phyloP scores from a whole-genome alignment of 306 rosid genomes.

The Dalbergia oliveri region DNA sequence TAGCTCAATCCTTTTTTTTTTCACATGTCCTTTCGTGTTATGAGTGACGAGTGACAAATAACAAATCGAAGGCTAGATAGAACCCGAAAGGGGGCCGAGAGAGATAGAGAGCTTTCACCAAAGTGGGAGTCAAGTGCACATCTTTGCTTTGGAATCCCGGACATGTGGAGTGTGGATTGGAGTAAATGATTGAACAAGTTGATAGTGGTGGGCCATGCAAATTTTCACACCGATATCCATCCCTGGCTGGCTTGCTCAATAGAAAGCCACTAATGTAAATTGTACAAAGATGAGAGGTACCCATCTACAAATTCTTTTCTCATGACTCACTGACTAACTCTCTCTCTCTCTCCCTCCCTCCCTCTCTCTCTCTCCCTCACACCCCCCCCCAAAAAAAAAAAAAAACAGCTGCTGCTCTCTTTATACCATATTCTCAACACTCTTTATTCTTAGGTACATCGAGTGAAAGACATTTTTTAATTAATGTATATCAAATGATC shows the following conservation, averaged over 20 bases:
- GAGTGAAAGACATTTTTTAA: neutral
- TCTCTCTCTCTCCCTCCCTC: too few relatives aligned
- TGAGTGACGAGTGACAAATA: conserved; percentile 40
- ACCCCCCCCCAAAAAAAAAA: too few relatives aligned
- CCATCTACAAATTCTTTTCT: conserved; percentile 58
- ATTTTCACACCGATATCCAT: neutral
- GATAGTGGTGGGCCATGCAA: conserved; percentile 70
- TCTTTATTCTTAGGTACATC: neutral
- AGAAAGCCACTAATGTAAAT: conserved; percentile 19
- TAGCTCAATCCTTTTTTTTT: neutral
- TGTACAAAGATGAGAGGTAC: conserved; percentile 53
- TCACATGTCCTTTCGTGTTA: conserved; percentile 2
- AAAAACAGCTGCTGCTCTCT: neutral
- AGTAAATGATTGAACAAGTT: conserved; percentile 65
- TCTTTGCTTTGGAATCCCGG: conserved; percentile 56
- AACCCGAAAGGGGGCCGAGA: conserved; percentile 6
- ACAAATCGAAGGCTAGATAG: conserved; percentile 3
- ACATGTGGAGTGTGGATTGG: conserved; percentile 60
- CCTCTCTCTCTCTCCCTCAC: neutral
- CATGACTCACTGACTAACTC: neutral
- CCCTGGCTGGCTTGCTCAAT: neutral
- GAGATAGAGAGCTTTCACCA: conserved; percentile 37
- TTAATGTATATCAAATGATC: neutral
- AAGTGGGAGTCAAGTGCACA: conserved; percentile 49
- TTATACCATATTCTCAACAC: conserved; percentile 2